Evolutionary conservation across 2,329 filamentous ascomycete genomes (phyloP).

Genomic region (Colletotrichum eremochloae): DNA sequence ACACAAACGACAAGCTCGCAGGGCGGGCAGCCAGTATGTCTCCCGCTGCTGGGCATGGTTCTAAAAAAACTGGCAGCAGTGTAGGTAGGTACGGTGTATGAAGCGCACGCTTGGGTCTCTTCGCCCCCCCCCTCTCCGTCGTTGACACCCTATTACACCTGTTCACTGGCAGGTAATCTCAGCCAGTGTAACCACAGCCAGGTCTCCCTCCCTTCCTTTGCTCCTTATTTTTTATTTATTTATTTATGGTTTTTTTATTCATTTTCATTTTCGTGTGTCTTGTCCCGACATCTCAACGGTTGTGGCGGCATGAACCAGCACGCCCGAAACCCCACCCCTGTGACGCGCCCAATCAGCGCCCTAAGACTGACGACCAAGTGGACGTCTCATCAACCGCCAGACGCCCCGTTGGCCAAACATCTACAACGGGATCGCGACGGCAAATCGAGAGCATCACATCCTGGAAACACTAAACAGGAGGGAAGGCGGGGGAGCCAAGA

Average conservation of each 20-base stretch:
- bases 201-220: not conserved
- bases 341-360: constrained; percentile 38
- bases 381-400: constrained; percentile 44
- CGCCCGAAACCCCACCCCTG: constrained; percentile 29
- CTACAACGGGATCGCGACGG: constrained; percentile 33
- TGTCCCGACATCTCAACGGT: constrained; percentile 6
- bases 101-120: constrained; percentile 27
- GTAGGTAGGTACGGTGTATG: not conserved
- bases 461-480: not conserved
- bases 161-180: not conserved
- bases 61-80: constrained; percentile 1
- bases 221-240: not conserved
- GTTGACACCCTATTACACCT: not conserved
- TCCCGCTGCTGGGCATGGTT: constrained; percentile 10
- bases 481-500: not conserved
- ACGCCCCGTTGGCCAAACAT: constrained; percentile 32
- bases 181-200: constrained; percentile 5
- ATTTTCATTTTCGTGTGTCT: not conserved
- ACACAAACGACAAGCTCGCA: constrained; percentile 7
- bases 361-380: constrained; percentile 42
- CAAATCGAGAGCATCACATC: constrained; percentile 4
- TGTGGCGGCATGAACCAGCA: constrained; percentile 32
- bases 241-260: not conserved
- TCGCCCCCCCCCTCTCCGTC: not conserved
- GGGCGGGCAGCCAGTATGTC: constrained; percentile 6